These are phyloP conservation scores for Termitomyces sp. DNA, from an alignment of 768 basidiomycete species.

Conservation along the genomic window DNA sequence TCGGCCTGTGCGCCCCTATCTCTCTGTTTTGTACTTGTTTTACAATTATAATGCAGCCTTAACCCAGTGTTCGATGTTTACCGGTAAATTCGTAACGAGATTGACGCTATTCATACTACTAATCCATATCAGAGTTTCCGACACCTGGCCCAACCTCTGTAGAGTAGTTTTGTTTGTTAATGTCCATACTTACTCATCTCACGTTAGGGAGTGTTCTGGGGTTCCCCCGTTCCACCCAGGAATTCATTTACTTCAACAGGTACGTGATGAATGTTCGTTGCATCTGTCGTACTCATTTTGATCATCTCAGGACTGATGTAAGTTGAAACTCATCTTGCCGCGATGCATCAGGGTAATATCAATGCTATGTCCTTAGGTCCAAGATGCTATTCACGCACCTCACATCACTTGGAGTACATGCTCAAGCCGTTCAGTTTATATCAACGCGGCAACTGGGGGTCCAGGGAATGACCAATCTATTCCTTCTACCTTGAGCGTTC, in stretches of 20 bases:
- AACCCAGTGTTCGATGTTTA: constrained; percentile 59
- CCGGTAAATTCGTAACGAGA: constrained; percentile 26
- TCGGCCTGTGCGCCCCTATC: constrained; percentile 36
- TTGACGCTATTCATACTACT: not conserved
- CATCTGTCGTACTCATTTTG: not conserved
- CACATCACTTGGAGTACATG: constrained; percentile 58
- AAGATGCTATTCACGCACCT: constrained; percentile 63
- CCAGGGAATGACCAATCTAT: constrained; percentile 49
- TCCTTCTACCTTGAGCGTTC: constrained; percentile 57
- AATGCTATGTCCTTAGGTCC: constrained; percentile 26
- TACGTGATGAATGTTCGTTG: constrained; percentile 15
- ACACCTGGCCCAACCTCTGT: constrained; percentile 50
- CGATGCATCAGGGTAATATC: not conserved
- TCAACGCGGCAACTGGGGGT: constrained; percentile 35
- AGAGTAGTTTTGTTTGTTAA: constrained; percentile 8
- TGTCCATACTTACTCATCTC: not conserved
- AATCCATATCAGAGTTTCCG: constrained; percentile 36
- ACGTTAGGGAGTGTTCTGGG: constrained; percentile 57
- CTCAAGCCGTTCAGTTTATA: constrained; percentile 49
- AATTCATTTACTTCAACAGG: constrained; percentile 57
- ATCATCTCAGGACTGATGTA: constrained; percentile 32
- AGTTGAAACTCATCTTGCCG: not conserved
- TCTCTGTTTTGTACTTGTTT: not conserved
- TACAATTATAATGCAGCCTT: constrained; percentile 27
- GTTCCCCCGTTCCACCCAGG: constrained; percentile 59